Base-by-base conservation (phyloP, 345 rosid genomes). In the Populus deltoides region DNA sequence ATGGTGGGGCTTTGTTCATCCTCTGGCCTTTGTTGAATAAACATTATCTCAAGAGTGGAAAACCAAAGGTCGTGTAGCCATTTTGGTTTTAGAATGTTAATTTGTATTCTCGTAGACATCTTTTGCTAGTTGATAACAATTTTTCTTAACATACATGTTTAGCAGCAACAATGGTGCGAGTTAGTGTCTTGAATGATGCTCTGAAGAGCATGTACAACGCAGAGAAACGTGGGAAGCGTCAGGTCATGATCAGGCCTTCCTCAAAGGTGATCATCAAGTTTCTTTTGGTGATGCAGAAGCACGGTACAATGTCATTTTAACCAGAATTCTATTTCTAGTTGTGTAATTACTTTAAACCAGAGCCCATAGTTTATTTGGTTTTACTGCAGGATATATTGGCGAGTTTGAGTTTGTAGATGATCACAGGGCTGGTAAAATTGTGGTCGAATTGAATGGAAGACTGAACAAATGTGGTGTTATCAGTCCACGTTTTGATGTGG, bases 231-330 rank as follows among this genome's bases (percentile, higher is more conserved):
- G 79, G 74, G 38, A 69, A 77, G n/a, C 66, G 68, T 18, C 74
- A 77, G 41, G 79, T 77, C 79, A 77, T 77, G 74, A 77, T 77
- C 17, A 69, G 75, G 43, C 80, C 80, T 39, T 77, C 75, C 33
- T 77, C 73, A 45, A 72, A 72, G 9, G 75, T 72, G 41, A 72
- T 72, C 62, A 25, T 78, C 49, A 78, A 78, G 70, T 78, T 78
- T 65, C 71, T 78, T 24, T n/a, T 78, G 45, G 75, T 71, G 59
- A 78, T 71, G 76, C 76, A 71, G 36, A 71, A 63, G 71, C 71
- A 78, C 22, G 81, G 76, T 78, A 72, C 24, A 16, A 10, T 59
- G 29, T 6, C 65, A 59, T 59, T 59, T 45, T 15, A 47, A 70
- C 45, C 73, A 4, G 17, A 55, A 20, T 39, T 70, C 8, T 39